These are phyloP conservation scores for Mycotypha africana DNA, from an alignment of 371 early-diverging fungal genomes.

Conservation along the genomic window DNA sequence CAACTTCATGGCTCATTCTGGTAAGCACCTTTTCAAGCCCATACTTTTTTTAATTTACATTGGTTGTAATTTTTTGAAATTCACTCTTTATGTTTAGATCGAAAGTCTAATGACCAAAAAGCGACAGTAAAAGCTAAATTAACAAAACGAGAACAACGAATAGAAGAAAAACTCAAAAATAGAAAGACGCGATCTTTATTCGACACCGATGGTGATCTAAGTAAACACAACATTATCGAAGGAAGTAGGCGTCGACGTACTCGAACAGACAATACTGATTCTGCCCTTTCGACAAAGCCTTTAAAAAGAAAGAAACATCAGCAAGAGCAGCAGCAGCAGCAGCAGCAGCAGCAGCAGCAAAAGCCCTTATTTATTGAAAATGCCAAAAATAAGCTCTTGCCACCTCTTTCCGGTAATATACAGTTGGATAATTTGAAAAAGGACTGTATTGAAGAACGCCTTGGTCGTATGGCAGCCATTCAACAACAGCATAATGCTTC, in stretches of 20 bases:
- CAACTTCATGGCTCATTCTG: not conserved
- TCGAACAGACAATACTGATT: not conserved
- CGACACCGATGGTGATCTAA: slow-evolving; percentile 44
- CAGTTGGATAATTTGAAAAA: slow-evolving; percentile 28
- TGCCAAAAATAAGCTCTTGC: slow-evolving; percentile 10
- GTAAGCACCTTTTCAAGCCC: no score
- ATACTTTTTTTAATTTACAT: no score
- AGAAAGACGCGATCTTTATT: slow-evolving; percentile 22
- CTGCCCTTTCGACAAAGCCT: not conserved
- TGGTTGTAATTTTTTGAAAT: no score
- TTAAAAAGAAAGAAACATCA: not conserved
- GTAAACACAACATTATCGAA: slow-evolving; percentile 33
- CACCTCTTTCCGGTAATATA: slow-evolving; percentile 18
- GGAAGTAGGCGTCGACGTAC: slow-evolving; percentile 10
- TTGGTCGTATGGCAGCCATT: slow-evolving; percentile 34
- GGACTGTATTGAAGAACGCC: slow-evolving; percentile 25
- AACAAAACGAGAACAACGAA: slow-evolving; percentile 17
- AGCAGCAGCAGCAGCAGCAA: not conserved
- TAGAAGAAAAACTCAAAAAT: slow-evolving; percentile 23
- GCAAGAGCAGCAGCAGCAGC: no score
- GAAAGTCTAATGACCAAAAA: not conserved
- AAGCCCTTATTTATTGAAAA: not conserved
- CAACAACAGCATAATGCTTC: slow-evolving; percentile 43
- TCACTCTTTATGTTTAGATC: no score
- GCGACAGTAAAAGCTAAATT: not conserved